phyloP scores from a whole-genome alignment of 306 rosid species.

The Carpinus viminea region DNA sequence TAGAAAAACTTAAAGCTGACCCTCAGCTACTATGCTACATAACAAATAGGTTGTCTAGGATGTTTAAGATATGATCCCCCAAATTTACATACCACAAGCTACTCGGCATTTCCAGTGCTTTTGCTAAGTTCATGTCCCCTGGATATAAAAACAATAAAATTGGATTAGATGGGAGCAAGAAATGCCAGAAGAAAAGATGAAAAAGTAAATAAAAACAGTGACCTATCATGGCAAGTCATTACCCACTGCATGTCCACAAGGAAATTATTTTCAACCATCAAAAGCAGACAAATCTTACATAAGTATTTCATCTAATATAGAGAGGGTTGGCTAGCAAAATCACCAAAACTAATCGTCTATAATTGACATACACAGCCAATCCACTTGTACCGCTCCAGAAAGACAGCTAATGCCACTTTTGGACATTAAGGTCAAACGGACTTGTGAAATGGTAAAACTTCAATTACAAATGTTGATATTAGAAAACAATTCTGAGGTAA shows the following conservation, averaged over 20 bases:
- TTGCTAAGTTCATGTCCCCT: slow-evolving; percentile 99
- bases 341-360: not conserved
- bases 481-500: not conserved
- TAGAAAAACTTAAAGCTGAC: not conserved
- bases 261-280: not conserved
- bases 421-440: not conserved
- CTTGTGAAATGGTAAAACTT: not conserved
- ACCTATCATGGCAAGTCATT: not conserved
- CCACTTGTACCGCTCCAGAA: not conserved
- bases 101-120: slow-evolving; percentile 87
- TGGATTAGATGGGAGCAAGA: not conserved
- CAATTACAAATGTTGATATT: not conserved
- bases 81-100: slow-evolving; percentile 77
- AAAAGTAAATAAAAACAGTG: not conserved
- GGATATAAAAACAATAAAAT: slow-evolving; percentile 2
- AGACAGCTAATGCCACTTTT: not conserved
- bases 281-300: not conserved
- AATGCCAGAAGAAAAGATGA: not conserved
- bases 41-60: not conserved
- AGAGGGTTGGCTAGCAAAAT: not conserved
- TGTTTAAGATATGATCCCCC: not conserved
- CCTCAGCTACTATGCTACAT: not conserved
- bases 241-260: not conserved
- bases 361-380: not conserved
- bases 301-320: not conserved